These are phyloP conservation scores for Pouteria campechiana DNA, from an alignment of 179 eudicot species.

Conservation along the genomic window DNA sequence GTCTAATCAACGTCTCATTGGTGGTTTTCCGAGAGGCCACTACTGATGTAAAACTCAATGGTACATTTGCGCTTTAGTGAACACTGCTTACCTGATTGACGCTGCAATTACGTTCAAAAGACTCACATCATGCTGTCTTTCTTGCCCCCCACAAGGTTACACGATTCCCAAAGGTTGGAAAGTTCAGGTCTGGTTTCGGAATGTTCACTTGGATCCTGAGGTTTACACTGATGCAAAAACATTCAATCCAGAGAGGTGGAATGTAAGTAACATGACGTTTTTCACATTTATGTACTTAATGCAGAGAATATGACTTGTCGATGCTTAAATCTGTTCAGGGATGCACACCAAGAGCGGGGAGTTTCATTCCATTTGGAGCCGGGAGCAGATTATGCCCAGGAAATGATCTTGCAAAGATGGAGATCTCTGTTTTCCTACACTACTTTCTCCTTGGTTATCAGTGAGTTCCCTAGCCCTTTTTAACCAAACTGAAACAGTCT, in stretches of 20 bases:
- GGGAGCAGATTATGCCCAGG: slow-evolving; percentile 82
- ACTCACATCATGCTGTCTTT: too few relatives aligned
- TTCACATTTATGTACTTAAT: not conserved
- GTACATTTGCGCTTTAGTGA: slow-evolving; percentile 30
- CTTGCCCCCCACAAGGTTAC: too few relatives aligned
- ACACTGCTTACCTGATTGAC: too few relatives aligned
- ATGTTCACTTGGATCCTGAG: slow-evolving; percentile 51
- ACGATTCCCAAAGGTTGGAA: slow-evolving; percentile 81
- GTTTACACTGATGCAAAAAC: slow-evolving; percentile 41
- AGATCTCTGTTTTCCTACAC: slow-evolving; percentile 69
- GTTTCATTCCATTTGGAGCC: slow-evolving; percentile 73
- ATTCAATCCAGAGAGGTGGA: slow-evolving; percentile 81
- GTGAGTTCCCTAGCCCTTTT: slow-evolving; percentile 18
- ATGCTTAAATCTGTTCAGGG: slow-evolving; percentile 15
- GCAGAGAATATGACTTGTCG: not conserved
- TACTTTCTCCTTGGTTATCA: slow-evolving; percentile 57
- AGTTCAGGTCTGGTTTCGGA: slow-evolving; percentile 65
- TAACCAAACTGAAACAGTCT: not conserved
- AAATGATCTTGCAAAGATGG: slow-evolving; percentile 82
- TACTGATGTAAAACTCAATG: slow-evolving; percentile 42
- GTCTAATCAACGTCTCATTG: slow-evolving; percentile 56
- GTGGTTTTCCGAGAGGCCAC: slow-evolving; percentile 66
- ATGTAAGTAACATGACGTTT: slow-evolving; percentile 35
- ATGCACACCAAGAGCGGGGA: slow-evolving; percentile 46
- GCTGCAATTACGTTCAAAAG: too few relatives aligned